Evolutionary conservation across 495 filamentous ascomycete species (phyloP).

Genomic region (Xylaria acuta): DNA sequence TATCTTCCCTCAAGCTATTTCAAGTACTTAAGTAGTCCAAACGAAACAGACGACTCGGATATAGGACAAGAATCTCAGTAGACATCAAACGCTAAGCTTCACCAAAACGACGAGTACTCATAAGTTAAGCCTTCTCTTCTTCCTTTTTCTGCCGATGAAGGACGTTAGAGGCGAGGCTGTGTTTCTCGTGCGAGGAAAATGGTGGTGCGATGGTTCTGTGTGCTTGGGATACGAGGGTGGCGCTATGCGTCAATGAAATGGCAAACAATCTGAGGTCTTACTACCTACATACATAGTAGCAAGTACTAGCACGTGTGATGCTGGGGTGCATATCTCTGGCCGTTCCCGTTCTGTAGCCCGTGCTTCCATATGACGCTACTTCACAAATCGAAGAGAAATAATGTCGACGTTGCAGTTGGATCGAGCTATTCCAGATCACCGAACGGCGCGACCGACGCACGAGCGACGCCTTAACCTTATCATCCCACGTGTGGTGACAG

Average conservation of each 20-base stretch:
- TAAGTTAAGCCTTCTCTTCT: neutral
- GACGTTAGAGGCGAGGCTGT: neutral
- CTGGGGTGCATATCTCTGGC: neutral
- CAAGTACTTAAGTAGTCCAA: neutral
- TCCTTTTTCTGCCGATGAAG: neutral
- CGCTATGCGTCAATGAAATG: neutral
- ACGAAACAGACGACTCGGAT: neutral
- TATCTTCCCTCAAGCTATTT: neutral
- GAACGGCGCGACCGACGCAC: conserved; percentile 11
- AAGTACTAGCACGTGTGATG: too few species aligned
- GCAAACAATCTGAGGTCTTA: too few species aligned
- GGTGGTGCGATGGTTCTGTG: neutral
- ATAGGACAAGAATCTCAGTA: neutral
- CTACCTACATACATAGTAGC: too few species aligned
- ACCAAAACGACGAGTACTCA: neutral
- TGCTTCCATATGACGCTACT: neutral
- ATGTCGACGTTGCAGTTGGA: conserved; percentile 5
- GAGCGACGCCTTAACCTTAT: conserved; percentile 13
- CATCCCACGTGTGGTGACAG: conserved; percentile 12
- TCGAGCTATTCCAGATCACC: neutral
- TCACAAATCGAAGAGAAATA: neutral
- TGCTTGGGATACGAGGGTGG: neutral
- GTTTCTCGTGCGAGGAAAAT: neutral
- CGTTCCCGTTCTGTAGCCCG: neutral
- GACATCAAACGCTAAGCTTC: neutral